phyloP scores from a whole-genome alignment of 805 yeast genomes.

The baker's yeast (Saccharomyces cerevisiae) region DNA sequence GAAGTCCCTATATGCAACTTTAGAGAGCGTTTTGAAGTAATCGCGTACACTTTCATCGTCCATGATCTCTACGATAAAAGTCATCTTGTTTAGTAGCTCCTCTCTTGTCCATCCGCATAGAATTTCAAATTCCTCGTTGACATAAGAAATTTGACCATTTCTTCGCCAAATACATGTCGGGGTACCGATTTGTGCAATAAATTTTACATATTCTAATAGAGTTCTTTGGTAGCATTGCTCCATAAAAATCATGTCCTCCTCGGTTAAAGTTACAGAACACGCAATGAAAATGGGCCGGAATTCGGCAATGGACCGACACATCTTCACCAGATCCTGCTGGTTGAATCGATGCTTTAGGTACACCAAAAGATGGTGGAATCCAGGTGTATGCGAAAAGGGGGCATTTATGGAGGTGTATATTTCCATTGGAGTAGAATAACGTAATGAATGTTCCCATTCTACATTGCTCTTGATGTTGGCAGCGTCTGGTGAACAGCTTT shows the following conservation, averaged over 20 bases:
- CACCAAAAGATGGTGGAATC: slow-evolving; percentile 72
- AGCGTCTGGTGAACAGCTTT: slow-evolving; percentile 18
- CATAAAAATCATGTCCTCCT: slow-evolving; percentile 87
- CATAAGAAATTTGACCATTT: slow-evolving; percentile 90
- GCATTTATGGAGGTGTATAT: slow-evolving; percentile 64
- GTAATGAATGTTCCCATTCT: slow-evolving; percentile 28
- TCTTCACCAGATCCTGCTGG: slow-evolving; percentile 58
- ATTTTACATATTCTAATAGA: slow-evolving; percentile 76
- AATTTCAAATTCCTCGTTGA: slow-evolving; percentile 87
- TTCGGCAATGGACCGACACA: slow-evolving; percentile 83
- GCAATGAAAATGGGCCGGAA: slow-evolving; percentile 92
- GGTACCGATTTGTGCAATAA: slow-evolving; percentile 77
- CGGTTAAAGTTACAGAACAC: slow-evolving; percentile 74
- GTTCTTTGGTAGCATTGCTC: slow-evolving; percentile 95
- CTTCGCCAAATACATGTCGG: slow-evolving; percentile 95
- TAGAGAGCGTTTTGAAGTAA: slow-evolving; percentile 77
- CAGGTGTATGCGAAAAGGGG: slow-evolving; percentile 87
- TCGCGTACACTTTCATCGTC: slow-evolving; percentile 83
- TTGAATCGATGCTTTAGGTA: slow-evolving; percentile 68
- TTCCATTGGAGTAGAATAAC: slow-evolving; percentile 60
- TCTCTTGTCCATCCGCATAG: slow-evolving; percentile 84
- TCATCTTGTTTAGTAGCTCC: slow-evolving; percentile 55
- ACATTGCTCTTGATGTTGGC: slow-evolving; percentile 16
- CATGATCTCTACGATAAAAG: slow-evolving; percentile 71
- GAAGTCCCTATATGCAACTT: slow-evolving; percentile 85